phyloP scores from a whole-genome alignment of 2,329 filamentous ascomycete genomes.

The Xylariaceae sp. region DNA sequence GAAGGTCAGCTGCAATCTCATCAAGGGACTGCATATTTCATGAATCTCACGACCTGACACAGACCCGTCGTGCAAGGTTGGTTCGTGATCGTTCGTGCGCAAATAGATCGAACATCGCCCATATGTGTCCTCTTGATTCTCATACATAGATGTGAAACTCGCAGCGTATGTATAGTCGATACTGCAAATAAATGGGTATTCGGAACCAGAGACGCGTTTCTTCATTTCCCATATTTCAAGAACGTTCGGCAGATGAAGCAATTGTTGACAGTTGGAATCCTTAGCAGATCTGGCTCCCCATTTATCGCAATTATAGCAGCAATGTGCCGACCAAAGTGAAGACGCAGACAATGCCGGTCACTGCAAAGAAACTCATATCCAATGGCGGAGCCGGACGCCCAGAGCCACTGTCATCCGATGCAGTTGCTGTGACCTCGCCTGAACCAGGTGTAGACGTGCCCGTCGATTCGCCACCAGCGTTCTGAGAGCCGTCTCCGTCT shows the following conservation, averaged over 20 bases:
- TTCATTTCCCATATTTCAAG: not conserved
- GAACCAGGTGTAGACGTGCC: constrained; percentile 40
- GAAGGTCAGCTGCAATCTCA: no score
- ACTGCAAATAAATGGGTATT: no score
- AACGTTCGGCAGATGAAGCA: no score
- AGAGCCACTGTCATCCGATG: constrained; percentile 34
- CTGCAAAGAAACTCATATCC: constrained; percentile 37
- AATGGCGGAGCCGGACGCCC: constrained; percentile 33
- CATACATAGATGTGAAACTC: no score
- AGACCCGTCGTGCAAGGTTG: no score
- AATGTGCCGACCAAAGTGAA: constrained; percentile 40
- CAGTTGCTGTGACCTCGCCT: constrained; percentile 36
- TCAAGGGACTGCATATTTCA: no score
- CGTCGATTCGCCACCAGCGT: constrained; percentile 46
- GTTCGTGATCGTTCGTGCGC: no score
- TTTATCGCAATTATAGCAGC: constrained; percentile 32
- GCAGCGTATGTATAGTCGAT: no score
- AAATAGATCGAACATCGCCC: no score
- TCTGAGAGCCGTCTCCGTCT: constrained; percentile 52
- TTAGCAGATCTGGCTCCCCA: not conserved
- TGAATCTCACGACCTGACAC: no score
- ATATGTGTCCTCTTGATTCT: no score
- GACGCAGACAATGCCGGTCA: constrained; percentile 35
- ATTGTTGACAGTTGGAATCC: constrained; percentile 1
- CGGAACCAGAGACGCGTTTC: not conserved